Percentiles rank a stretch among this genome's conserved stretches.
phyloP scores from a whole-genome alignment of 2,329 filamentous ascomycete genomes.

The Arthrobotrys pseudoclavata region DNA sequence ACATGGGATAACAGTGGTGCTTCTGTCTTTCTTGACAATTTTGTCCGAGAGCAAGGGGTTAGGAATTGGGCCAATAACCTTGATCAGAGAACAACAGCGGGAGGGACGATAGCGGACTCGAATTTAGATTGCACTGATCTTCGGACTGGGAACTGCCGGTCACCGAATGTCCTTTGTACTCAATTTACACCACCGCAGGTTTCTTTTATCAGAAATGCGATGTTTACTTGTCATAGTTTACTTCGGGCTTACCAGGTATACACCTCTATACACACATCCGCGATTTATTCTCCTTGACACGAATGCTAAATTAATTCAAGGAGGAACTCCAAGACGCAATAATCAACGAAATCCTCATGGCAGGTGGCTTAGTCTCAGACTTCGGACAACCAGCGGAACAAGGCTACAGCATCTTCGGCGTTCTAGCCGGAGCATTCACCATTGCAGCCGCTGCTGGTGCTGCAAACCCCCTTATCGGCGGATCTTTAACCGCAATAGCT shows the following conservation, averaged over 20 bases:
- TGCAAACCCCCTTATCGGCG: constrained; percentile 23
- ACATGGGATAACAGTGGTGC: constrained; percentile 47
- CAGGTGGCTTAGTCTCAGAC: constrained; percentile 15
- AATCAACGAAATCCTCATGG: constrained; percentile 37
- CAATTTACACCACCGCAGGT: constrained; percentile 38
- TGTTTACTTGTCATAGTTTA: constrained; percentile 27
- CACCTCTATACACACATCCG: too few species aligned
- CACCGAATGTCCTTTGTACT: constrained; percentile 31
- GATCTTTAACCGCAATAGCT: constrained; percentile 10
- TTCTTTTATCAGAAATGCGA: constrained; percentile 35
- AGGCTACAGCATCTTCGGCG: constrained; percentile 36
- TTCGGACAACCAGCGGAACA: constrained; percentile 30
- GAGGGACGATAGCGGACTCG: constrained; percentile 30
- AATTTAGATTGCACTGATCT: constrained; percentile 45
- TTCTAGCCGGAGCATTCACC: constrained; percentile 32
- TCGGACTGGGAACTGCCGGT: constrained; percentile 34
- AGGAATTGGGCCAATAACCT: constrained; percentile 33
- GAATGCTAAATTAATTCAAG: constrained; percentile 2
- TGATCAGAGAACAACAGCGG: constrained; percentile 33
- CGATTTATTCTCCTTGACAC: background rate
- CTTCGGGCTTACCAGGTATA: constrained; percentile 30
- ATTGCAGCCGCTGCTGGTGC: constrained; percentile 21
- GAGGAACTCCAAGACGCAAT: constrained; percentile 40
- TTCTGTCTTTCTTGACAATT: constrained; percentile 40
- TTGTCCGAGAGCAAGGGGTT: constrained; percentile 11